Evolutionary conservation across 306 rosid species (phyloP).

Genomic region (Ormosia semicastrata): DNA sequence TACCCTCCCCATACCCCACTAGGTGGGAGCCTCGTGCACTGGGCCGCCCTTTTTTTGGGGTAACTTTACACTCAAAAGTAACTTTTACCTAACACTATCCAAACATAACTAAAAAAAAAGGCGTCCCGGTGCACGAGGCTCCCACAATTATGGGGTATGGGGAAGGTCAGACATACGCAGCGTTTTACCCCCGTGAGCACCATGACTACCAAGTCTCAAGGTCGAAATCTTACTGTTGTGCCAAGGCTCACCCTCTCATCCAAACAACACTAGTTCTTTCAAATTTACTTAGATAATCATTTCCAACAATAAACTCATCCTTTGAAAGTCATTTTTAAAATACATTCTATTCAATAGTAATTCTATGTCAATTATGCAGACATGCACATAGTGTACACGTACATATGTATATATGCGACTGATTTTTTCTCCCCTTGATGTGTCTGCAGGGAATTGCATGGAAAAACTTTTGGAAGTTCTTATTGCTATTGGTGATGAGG

Average conservation of each 20-base stretch:
- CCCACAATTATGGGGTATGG: not conserved
- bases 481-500: constrained; percentile 96
- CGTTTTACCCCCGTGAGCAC: not conserved
- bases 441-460: constrained; percentile 94
- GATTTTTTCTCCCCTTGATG: not conserved
- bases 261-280: constrained; percentile 15
- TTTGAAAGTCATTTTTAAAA: not conserved
- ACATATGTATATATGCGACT: not conserved
- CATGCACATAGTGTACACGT: not conserved
- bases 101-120: not conserved
- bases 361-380: not conserved
- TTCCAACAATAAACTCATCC: constrained; percentile 19
- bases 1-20: no score
- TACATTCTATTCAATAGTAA: not conserved
- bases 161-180: not conserved
- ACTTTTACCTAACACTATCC: not conserved
- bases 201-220: not conserved
- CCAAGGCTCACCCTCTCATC: not conserved
- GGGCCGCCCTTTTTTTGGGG: not conserved
- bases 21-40: no score
- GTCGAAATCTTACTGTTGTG: not conserved
- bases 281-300: constrained; percentile 3
- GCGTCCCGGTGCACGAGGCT: not conserved
- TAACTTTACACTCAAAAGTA: not conserved
- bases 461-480: constrained; percentile 98